Conservation (phyloP, 768 basidiomycete species). For the Russula vinacea region DNA sequence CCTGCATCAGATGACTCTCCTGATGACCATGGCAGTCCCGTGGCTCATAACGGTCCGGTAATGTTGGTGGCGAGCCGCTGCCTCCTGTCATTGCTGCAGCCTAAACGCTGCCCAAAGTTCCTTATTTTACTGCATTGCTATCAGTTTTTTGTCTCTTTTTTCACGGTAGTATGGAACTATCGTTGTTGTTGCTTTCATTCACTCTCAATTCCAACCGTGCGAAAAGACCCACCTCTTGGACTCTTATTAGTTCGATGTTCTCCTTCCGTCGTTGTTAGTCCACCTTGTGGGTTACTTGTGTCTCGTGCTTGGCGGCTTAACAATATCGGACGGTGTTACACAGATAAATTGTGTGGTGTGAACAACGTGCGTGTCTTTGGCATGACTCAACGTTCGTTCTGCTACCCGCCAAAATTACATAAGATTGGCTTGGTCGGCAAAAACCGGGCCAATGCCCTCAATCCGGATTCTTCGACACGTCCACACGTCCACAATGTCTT, state of each 20-base stretch:
- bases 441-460: not conserved
- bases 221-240: not conserved
- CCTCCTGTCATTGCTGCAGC: slow-evolving; percentile 30
- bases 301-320: slow-evolving; percentile 25
- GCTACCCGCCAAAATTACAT: no score
- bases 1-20: slow-evolving; percentile 12
- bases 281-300: slow-evolving; percentile 22
- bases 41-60: slow-evolving; percentile 13
- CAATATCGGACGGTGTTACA: slow-evolving; percentile 22
- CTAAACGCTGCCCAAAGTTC: slow-evolving; percentile 4
- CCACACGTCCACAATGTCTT: slow-evolving; percentile 62
- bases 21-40: slow-evolving; percentile 22
- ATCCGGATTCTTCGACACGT: no score
- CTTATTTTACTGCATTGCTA: not conserved
- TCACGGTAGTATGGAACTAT: slow-evolving; percentile 9
- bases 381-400: no score
- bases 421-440: not conserved
- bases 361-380: no score
- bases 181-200: not conserved
- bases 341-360: no score
- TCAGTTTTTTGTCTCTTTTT: slow-evolving; percentile 1
- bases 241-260: no score
- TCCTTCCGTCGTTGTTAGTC: slow-evolving; percentile 17
- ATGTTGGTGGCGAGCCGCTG: slow-evolving; percentile 16
- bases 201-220: not conserved